Conservation (phyloP, 345 rosid genomes). For the Eucalyptus decipiens region DNA sequence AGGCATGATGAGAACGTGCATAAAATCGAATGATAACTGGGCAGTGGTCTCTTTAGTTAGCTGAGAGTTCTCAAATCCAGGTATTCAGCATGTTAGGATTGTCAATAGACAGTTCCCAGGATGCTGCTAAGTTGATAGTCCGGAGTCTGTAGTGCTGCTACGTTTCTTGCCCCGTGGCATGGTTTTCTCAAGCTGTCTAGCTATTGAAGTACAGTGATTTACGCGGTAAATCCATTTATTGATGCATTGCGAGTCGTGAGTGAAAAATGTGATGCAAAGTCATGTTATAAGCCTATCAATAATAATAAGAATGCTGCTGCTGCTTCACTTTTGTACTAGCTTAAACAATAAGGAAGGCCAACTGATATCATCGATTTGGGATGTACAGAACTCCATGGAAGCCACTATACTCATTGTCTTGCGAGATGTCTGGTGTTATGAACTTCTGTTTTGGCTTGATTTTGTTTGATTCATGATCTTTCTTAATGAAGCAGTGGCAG, state of each 20-base stretch:
- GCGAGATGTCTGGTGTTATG: not conserved
- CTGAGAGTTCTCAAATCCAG: not conserved
- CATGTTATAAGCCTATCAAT: not conserved
- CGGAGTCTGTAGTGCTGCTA: not conserved
- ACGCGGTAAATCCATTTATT: not conserved
- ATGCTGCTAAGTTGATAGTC: not conserved
- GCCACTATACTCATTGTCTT: not conserved
- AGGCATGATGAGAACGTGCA: not conserved
- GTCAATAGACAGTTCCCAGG: not conserved
- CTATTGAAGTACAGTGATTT: not conserved
- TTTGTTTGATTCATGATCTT: not conserved
- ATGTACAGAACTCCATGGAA: not conserved
- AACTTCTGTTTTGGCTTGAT: not conserved
- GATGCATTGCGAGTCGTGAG: not conserved
- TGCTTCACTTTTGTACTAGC: not conserved
- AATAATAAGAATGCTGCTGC: not conserved
- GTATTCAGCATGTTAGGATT: not conserved
- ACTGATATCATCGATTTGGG: not conserved
- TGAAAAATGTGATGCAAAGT: not conserved
- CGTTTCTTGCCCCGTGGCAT: not conserved
- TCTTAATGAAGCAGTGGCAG: constrained; percentile 35
- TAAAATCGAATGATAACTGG: not conserved
- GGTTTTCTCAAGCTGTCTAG: not conserved
- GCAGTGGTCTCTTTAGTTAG: not conserved
- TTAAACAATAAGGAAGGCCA: not conserved